phyloP scores from a whole-genome alignment of 108 stramenopile genomes.

The Conticribra guillardii region DNA sequence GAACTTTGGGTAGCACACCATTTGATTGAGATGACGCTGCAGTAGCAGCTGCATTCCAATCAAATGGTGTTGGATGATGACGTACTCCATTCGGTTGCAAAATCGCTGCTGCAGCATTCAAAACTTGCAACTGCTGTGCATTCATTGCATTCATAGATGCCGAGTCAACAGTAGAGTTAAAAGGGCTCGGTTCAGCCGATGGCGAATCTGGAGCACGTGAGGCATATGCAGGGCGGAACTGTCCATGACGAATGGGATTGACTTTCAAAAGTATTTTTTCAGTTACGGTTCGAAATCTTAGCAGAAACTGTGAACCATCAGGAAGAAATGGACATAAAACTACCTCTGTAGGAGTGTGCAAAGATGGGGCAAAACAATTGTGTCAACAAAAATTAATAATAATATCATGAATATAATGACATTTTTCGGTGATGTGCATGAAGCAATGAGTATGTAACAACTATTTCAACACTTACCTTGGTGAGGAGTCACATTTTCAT shows the following conservation, averaged over 20 bases:
- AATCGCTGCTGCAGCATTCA: constrained; percentile 40
- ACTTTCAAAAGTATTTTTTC: constrained; percentile 32
- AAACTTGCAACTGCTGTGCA: constrained; percentile 23
- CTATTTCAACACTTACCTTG: constrained; percentile 81
- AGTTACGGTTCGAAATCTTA: constrained; percentile 60
- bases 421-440: too few relatives aligned
- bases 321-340: constrained; percentile 83
- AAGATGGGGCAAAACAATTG: constrained; percentile 7
- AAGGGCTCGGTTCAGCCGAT: constrained; percentile 80
- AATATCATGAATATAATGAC: not conserved
- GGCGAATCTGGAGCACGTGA: constrained; percentile 75
- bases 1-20: not conserved
- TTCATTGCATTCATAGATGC: constrained; percentile 8
- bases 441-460: too few relatives aligned
- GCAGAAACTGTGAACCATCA: constrained; percentile 68
- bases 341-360: constrained; percentile 56
- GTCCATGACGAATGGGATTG: not conserved
- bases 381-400: not conserved
- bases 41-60: not conserved
- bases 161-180: constrained; percentile 41
- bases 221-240: constrained; percentile 15
- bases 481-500: constrained; percentile 66
- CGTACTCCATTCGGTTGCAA: constrained; percentile 22
- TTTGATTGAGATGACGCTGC: not conserved
- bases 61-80: not conserved